Percentiles rank a stretch among this genome's conserved stretches.
These are phyloP conservation scores for Zalaria obscura DNA, from an alignment of 2,329 filamentous ascomycete species.

Conservation along the genomic window DNA sequence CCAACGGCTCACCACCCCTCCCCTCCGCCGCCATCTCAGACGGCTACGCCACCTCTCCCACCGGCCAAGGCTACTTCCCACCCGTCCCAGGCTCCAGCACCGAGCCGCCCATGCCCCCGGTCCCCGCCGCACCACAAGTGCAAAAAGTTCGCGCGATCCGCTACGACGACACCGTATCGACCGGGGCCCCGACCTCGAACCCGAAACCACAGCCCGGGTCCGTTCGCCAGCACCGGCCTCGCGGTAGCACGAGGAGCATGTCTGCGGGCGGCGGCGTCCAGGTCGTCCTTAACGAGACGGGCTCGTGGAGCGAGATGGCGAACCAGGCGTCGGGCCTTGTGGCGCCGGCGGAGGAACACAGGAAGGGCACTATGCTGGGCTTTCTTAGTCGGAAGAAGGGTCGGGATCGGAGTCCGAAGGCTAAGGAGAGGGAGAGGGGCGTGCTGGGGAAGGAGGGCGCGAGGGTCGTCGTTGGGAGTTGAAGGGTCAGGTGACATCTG, in stretches of 20 bases:
- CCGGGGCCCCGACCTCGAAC: slow-evolving; percentile 7
- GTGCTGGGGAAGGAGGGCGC: slow-evolving; percentile 93
- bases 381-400: slow-evolving; percentile 85
- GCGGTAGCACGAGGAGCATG: slow-evolving; percentile 53
- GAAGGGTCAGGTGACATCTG: not conserved
- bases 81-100: slow-evolving; percentile 2
- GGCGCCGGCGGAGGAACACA: slow-evolving; percentile 35
- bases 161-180: slow-evolving; percentile 12
- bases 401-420: slow-evolving; percentile 81
- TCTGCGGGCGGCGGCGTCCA: slow-evolving; percentile 76
- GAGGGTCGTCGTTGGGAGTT: slow-evolving; percentile 38
- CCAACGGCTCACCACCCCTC: slow-evolving; percentile 33
- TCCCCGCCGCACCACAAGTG: slow-evolving; percentile 5
- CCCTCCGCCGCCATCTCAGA: slow-evolving; percentile 9
- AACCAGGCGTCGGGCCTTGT: slow-evolving; percentile 63
- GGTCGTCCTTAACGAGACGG: slow-evolving; percentile 76
- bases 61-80: slow-evolving; percentile 13
- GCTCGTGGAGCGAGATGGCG: slow-evolving; percentile 83
- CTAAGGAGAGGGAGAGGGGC: slow-evolving; percentile 62
- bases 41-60: not conserved
- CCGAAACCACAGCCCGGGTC: slow-evolving; percentile 9
- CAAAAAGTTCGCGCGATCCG: slow-evolving; percentile 13
- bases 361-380: slow-evolving; percentile 67
- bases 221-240: slow-evolving; percentile 27
- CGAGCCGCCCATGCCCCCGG: not conserved